Percentiles rank a stretch among this genome's conserved stretches.
phyloP scores from a whole-genome alignment of 2,329 filamentous ascomycete genomes.

The Ceratocystiopsis brevicomis region DNA sequence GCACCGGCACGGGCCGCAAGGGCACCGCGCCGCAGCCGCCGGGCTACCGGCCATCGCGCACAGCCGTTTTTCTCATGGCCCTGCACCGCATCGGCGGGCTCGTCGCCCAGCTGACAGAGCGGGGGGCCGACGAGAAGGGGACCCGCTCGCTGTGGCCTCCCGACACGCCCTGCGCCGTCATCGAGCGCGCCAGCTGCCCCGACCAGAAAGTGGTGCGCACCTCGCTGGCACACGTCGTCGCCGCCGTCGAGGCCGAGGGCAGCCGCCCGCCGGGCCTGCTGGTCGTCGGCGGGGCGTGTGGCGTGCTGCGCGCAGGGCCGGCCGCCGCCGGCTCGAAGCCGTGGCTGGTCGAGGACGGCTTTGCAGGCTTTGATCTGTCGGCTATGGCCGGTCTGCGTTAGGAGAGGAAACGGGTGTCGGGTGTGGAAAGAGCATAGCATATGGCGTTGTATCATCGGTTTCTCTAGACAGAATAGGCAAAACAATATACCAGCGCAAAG shows the following conservation, averaged over 20 bases:
- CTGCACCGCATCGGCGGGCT: slow-evolving; percentile 66
- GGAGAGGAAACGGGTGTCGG: not conserved
- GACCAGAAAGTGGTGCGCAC: slow-evolving; percentile 88
- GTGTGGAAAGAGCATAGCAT: not conserved
- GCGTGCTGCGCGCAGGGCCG: slow-evolving; percentile 40
- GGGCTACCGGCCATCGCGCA: slow-evolving; percentile 54
- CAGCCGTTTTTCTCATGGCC: slow-evolving; percentile 89
- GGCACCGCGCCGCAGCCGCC: slow-evolving; percentile 69
- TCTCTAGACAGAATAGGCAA: too few relatives aligned
- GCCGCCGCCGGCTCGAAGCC: not conserved
- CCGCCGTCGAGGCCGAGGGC: slow-evolving; percentile 75
- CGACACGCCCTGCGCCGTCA: slow-evolving; percentile 72
- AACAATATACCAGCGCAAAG: too few relatives aligned
- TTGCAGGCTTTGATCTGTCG: slow-evolving; percentile 5
- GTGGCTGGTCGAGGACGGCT: slow-evolving; percentile 9
- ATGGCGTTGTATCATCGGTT: too few relatives aligned
- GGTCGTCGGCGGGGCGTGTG: slow-evolving; percentile 69
- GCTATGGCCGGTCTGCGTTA: not conserved
- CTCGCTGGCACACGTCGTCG: slow-evolving; percentile 58
- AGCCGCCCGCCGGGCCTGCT: slow-evolving; percentile 76
- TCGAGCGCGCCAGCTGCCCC: slow-evolving; percentile 83
- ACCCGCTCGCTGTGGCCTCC: slow-evolving; percentile 43
- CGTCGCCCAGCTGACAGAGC: slow-evolving; percentile 46
- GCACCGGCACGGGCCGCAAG: slow-evolving; percentile 86
- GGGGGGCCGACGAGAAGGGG: slow-evolving; percentile 16